A percentile compares a stretch with the other conserved stretches of the same genome.
phyloP scores from a whole-genome alignment of 2,329 filamentous ascomycete genomes.

The Paradendryphiella salina region DNA sequence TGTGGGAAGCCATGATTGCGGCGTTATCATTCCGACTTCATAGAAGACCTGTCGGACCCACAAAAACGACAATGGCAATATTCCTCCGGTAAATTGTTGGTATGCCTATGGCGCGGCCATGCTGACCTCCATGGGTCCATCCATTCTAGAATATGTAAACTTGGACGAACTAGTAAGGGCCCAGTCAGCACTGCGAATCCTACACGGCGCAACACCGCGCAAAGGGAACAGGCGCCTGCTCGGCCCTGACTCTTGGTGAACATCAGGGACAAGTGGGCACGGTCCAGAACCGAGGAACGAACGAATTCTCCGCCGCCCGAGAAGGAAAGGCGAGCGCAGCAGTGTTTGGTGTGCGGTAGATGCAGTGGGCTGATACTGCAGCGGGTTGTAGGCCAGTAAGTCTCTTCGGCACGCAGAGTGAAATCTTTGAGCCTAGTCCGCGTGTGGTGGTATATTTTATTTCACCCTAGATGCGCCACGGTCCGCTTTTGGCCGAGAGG shows the following conservation, averaged over 20 bases:
- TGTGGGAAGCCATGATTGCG: slow-evolving; percentile 20
- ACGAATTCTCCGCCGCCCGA: not conserved
- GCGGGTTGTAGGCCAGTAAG: not conserved
- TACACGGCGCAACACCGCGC: not conserved
- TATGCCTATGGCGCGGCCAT: slow-evolving; percentile 7
- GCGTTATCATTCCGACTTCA: slow-evolving; percentile 8
- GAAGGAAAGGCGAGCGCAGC: not conserved
- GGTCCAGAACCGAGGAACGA: not conserved
- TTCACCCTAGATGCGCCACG: not conserved
- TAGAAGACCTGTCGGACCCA: slow-evolving; percentile 1
- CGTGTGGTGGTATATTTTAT: not conserved
- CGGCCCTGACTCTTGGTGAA: slow-evolving; percentile 4
- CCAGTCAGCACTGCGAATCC: not conserved
- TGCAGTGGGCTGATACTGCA: slow-evolving; percentile 4
- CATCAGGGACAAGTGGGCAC: slow-evolving; percentile 7
- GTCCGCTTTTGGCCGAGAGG: slow-evolving; percentile 3
- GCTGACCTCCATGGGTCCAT: not conserved
- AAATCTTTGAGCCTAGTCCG: not conserved
- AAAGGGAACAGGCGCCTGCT: not conserved
- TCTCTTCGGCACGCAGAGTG: not conserved
- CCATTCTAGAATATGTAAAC: slow-evolving; percentile 5
- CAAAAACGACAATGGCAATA: not conserved
- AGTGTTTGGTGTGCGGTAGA: not conserved
- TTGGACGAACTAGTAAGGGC: not conserved
- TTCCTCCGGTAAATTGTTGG: slow-evolving; percentile 7